Evolutionary conservation across 495 filamentous ascomycete genomes (phyloP), one percentile per base, ranked within the genome.

Genomic region (Penicillium odoratum): DNA sequence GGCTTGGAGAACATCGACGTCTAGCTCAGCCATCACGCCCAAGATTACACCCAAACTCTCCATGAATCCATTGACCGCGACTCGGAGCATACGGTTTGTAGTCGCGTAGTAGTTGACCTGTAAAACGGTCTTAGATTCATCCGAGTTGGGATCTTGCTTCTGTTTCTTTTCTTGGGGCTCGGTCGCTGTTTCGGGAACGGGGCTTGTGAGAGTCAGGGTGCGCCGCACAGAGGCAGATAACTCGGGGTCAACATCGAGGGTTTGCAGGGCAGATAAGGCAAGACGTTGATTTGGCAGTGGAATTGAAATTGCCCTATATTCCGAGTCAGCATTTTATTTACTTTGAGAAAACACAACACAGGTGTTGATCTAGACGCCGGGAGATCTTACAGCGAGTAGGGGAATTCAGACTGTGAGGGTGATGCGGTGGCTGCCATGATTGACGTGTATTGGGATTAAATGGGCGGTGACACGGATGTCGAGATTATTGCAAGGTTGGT

Each of bases 11-110:
- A 93, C 88, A 78, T 97, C 94, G 16, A 88, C 82, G 75, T 98
- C 94, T 57, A 98, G 69, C 71, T 96, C 89, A 64, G 88, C 83
- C 87, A 95, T 95, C 0, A 94, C 87, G 33, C 88, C 88, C 45
- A 98, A 69, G 0, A 97, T 85, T 36, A 96, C 84, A 9, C 86
- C 83, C 29, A 97, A 63, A 61, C 89, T 95, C 59, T 98, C 94
- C 80, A 98, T 91, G 67, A 96, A 96, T n/a, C 93, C 92, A 74
- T 98, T 98, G 61, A 97, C 93, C 13, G 94, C 91, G 9, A 98
- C 94, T 15, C 94, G 86, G 60, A 98, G 81, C 95, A 97, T 97
- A 55, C 94, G 86, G 61, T 96, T 94, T 15, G 94, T 98, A 0
- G 91, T 92, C 0, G 94, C 94, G 48, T 81, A 83, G 76, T 98